phyloP scores from a whole-genome alignment of 2,329 filamentous ascomycete genomes.

The Paecilomyces sp. region DNA sequence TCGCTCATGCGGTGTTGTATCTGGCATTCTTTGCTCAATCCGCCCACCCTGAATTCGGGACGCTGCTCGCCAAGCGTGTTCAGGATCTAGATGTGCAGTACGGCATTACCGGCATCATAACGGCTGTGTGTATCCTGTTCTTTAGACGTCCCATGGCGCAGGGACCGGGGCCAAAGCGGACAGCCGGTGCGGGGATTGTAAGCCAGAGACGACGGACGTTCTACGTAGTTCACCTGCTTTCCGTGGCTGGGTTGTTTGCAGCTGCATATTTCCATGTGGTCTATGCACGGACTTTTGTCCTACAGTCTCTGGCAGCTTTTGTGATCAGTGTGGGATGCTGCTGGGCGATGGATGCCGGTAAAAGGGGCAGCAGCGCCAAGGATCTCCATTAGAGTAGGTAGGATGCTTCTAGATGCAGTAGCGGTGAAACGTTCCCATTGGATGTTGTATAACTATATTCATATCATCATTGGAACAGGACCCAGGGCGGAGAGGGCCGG shows the following conservation, averaged over 20 bases:
- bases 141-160: constrained; percentile 39
- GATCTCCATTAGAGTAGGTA: not conserved
- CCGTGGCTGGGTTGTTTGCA: constrained; percentile 43
- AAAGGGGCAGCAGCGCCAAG: not conserved
- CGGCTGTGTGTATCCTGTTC: constrained; percentile 41
- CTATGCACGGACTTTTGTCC: constrained; percentile 48
- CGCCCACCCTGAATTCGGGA: constrained; percentile 26
- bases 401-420: not conserved
- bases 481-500: too few relatives aligned
- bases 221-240: constrained; percentile 48
- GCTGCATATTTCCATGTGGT: constrained; percentile 49
- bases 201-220: constrained; percentile 40
- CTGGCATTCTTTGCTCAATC: constrained; percentile 50
- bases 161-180: constrained; percentile 7
- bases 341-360: constrained; percentile 6
- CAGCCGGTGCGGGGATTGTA: constrained; percentile 9
- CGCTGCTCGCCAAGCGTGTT: constrained; percentile 46
- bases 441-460: too few relatives aligned
- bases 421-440: not conserved
- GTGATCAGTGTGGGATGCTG: constrained; percentile 33
- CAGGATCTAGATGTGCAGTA: constrained; percentile 51
- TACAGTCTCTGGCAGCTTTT: constrained; percentile 43
- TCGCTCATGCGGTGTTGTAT: constrained; percentile 49
- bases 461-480: too few relatives aligned
- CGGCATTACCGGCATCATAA: constrained; percentile 44